A percentile compares a stretch with the other conserved stretches of the same genome.
Conservation (phyloP, 2,329 filamentous ascomycete genomes). For the Phialophora chinensis region DNA sequence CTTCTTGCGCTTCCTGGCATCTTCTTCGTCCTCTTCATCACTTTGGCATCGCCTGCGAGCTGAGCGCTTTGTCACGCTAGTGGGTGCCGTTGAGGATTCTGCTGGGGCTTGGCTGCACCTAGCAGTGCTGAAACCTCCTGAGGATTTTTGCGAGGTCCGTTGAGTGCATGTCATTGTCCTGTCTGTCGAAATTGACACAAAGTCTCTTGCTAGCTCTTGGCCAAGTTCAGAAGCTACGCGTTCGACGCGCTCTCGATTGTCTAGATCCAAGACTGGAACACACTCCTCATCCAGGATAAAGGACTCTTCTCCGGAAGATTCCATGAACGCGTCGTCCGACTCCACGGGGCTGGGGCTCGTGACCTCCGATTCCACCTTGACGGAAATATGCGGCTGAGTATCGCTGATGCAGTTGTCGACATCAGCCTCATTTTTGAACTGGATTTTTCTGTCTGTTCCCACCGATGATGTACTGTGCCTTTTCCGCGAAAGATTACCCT, state of each 20-base stretch:
- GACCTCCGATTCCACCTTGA: neutral
- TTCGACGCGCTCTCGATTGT: neutral
- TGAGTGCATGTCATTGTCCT: neutral
- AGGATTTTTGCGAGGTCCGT: neutral
- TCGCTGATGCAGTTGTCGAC: neutral
- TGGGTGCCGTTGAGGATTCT: neutral
- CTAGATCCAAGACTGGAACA: neutral
- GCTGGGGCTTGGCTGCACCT: neutral
- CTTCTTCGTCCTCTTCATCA: slow-evolving; percentile 8
- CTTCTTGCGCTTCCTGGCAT: slow-evolving; percentile 5
- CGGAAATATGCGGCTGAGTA: neutral
- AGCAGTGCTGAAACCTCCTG: neutral
- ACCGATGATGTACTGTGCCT: neutral
- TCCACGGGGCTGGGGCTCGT: neutral
- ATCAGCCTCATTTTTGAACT: neutral
- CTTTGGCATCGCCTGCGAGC: slow-evolving; percentile 1
- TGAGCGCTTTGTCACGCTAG: neutral
- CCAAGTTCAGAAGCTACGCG: neutral
- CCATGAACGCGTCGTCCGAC: neutral
- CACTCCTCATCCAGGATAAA: slow-evolving; percentile 2
- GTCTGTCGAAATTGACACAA: neutral
- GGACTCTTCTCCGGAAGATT: slow-evolving; percentile 16
- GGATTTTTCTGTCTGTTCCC: neutral
- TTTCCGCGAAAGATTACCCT: neutral
- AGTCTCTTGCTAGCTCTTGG: neutral